phyloP scores from a whole-genome alignment of 108 stramenopile genomes.

The Skeletonema tropicum region DNA sequence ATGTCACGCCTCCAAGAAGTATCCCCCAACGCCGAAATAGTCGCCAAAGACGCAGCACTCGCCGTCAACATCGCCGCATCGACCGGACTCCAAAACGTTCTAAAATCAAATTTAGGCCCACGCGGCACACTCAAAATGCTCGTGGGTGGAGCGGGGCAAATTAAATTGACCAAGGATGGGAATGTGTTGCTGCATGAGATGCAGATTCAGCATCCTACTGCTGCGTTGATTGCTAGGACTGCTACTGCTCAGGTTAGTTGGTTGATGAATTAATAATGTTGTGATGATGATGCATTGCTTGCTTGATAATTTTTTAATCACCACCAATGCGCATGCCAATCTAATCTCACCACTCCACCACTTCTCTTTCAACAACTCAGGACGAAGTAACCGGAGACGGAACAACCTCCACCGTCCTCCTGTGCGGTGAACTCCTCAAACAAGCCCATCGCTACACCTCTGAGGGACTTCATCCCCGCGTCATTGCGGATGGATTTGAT shows the following conservation, averaged over 20 bases:
- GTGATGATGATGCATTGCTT: neutral
- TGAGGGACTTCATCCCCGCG: slow-evolving; percentile 98
- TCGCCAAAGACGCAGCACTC: slow-evolving; percentile 87
- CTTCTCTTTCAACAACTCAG: slow-evolving; percentile 11
- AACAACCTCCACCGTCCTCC: slow-evolving; percentile 94
- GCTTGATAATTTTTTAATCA: neutral
- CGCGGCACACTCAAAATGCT: slow-evolving; percentile 98
- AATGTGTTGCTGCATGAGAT: slow-evolving; percentile 98
- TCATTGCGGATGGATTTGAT: slow-evolving; percentile 97
- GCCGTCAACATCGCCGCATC: slow-evolving; percentile 97
- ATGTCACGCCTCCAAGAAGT: slow-evolving; percentile 77
- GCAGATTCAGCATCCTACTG: slow-evolving; percentile 99
- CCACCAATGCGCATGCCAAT: neutral
- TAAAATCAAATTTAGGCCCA: slow-evolving; percentile 95
- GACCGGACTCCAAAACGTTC: slow-evolving; percentile 89
- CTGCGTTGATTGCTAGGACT: slow-evolving; percentile 96
- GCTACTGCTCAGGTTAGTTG: slow-evolving; percentile 91
- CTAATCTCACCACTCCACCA: neutral
- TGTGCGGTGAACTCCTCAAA: slow-evolving; percentile 96
- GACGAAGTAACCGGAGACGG: slow-evolving; percentile 97
- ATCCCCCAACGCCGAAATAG: slow-evolving; percentile 96
- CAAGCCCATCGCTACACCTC: slow-evolving; percentile 92
- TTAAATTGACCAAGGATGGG: slow-evolving; percentile 99
- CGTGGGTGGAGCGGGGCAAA: slow-evolving; percentile 98
- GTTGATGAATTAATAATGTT: neutral